Evolutionary conservation across 1,139 yeast species (phyloP).

Genomic region (Tardiomyces depauwii): DNA sequence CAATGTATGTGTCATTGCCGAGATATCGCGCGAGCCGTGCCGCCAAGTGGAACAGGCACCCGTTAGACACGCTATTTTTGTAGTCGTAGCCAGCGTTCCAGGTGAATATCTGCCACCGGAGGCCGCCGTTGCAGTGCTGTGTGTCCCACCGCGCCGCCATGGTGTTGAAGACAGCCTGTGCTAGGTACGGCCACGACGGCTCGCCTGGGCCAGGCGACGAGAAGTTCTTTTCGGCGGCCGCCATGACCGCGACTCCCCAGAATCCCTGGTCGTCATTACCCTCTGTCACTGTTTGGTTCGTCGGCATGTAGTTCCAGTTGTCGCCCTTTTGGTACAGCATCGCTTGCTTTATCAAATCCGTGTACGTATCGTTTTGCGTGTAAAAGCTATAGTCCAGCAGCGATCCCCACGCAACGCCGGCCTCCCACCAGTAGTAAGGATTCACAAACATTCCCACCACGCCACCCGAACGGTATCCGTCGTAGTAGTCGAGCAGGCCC

Average conservation of each 20-base stretch:
- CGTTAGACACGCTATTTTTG: slow-evolving; percentile 71
- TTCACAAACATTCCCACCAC: slow-evolving; percentile 62
- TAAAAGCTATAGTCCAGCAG: slow-evolving; percentile 55
- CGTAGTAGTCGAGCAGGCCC: slow-evolving; percentile 66
- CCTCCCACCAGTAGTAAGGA: slow-evolving; percentile 94
- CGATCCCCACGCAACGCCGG: slow-evolving; percentile 81
- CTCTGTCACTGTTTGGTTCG: slow-evolving; percentile 63
- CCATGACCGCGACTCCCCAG: slow-evolving; percentile 80
- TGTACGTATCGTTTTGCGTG: slow-evolving; percentile 53
- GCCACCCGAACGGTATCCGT: slow-evolving; percentile 40
- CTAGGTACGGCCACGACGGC: slow-evolving; percentile 53
- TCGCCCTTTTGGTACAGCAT: slow-evolving; percentile 56
- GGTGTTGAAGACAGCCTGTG: slow-evolving; percentile 68
- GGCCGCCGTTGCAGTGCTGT: slow-evolving; percentile 56
- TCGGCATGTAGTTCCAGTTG: slow-evolving; percentile 59
- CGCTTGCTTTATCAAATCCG: slow-evolving; percentile 43
- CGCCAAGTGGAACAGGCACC: slow-evolving; percentile 64
- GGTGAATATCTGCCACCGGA: slow-evolving; percentile 77
- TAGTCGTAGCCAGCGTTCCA: slow-evolving; percentile 71
- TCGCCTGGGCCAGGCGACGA: slow-evolving; percentile 42
- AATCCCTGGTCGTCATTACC: slow-evolving; percentile 93
- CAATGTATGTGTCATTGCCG: slow-evolving; percentile 47
- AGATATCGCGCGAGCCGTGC: slow-evolving; percentile 72
- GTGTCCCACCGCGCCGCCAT: slow-evolving; percentile 71
- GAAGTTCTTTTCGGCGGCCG: slow-evolving; percentile 74